Evolutionary conservation across 2,329 filamentous ascomycete genomes (phyloP), one percentile per base, ranked within the genome.

Genomic region (Cladosporium sp.): DNA sequence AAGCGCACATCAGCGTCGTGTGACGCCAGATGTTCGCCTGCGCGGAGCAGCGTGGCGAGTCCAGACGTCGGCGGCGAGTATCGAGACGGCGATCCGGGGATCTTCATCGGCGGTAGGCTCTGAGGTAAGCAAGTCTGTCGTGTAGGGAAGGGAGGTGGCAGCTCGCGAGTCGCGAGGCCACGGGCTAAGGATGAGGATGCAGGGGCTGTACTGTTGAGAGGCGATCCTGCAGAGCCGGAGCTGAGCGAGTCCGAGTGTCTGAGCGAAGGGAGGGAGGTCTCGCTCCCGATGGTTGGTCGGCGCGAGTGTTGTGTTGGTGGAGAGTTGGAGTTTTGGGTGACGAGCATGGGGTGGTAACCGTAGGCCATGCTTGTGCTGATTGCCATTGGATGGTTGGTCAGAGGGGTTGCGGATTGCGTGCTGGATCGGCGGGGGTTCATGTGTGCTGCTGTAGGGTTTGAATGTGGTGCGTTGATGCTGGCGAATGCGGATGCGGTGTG

Each of bases 361-460:
- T 57, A 57, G 3, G 54, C 54, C 34, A 57, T 39, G 9, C 47
- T 49, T 22, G 54, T 57, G 36, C 45, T 50, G 22, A 57, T 37
- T 9, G 54, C 54, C 54, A 57, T 57, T 7, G 54, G 54, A 13
- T 49, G 54, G 17, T 44, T 32, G n/a, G 19, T 19, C 40, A 55
- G 24, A 3, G 24, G 54, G n/a, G 34, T 17, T 15, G 17, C 36
- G 24, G 35, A 15, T 10, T 49, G 54, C 4, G 6, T n/a, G 42
- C 28, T 49, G 44, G 45, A 13, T 6, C 37, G 45, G 20, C 9
- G 42, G 4, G 20, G 17, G 3, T 37, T 19, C n/a, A 42, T 8
- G 9, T 24, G 52, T 9, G 22, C 12, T 9, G 22, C 12, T 25
- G 52, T 13, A 1, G 32, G 15, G 15, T 20, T 37, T 12, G 28